These are phyloP conservation scores for Trifolium pratense DNA, from an alignment of 306 rosid genomes.

Conservation along the genomic window DNA sequence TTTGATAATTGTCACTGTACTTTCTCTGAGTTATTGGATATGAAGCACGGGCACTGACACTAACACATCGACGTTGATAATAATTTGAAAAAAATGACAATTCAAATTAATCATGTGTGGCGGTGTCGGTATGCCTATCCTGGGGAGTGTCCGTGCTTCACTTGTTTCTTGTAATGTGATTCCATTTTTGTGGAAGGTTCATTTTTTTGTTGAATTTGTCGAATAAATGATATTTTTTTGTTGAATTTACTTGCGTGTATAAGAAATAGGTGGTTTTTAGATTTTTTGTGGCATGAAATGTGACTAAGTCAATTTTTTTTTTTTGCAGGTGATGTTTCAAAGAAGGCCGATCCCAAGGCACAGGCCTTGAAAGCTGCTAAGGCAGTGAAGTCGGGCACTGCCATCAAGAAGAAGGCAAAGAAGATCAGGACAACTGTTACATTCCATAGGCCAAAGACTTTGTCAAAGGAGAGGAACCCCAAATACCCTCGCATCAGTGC, in stretches of 20 bases:
- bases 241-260: background rate
- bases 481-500: constrained; percentile 89
- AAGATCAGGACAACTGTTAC: constrained; percentile 63
- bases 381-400: constrained; percentile 58
- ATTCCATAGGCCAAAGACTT: constrained; percentile 73
- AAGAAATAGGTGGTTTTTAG: background rate
- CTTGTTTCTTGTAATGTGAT: background rate
- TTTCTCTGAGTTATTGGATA: too few relatives aligned
- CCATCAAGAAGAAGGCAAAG: constrained; percentile 64
- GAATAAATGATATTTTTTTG: constrained; percentile 1
- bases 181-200: background rate
- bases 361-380: constrained; percentile 71
- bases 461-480: constrained; percentile 72
- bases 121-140: too few relatives aligned
- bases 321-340: constrained; percentile 56
- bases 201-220: background rate
- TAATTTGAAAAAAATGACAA: too few relatives aligned
- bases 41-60: too few relatives aligned
- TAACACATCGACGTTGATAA: too few relatives aligned
- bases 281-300: background rate
- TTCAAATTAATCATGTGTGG: too few relatives aligned
- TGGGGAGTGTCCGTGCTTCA: too few relatives aligned
- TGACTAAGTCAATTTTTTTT: background rate
- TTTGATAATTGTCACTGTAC: too few relatives aligned
- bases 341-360: constrained; percentile 59